Base-by-base conservation (phyloP, 1,284 basidiomycete species). In the Phlebopus sp. region DNA sequence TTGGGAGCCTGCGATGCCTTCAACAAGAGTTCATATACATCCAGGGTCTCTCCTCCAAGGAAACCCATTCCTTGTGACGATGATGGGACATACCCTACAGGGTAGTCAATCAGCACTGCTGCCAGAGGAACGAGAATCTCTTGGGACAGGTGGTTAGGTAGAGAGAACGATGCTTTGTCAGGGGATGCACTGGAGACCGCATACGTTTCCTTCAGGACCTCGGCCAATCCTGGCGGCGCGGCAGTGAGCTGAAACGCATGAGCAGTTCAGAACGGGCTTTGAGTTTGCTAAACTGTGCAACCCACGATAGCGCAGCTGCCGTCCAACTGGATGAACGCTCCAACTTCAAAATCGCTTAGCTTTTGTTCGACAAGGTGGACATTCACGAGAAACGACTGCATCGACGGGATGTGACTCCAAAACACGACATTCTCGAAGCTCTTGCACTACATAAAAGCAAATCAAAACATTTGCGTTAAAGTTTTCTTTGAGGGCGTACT, bases 51-150 rank as follows among this genome's bases (percentile, higher is more conserved):
- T 19, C 69, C 62, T 34, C 60, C 59, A 18, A 82, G 66, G 56
- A 76, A 78, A 6, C 62, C 52, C 1, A 60, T 67, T 32, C 65
- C 60, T 2, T 59, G 53, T 2, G 60, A 39, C 14, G 61, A 60
- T 6, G 54, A 47, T n/a, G 79, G 79, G 19, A 74, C 60, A 50
- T 82, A 82, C 14, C 77, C 79, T 6, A 81, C 69, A 8, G 77
- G 75, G 49, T 82, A 84, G 54, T 81, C 81, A 31, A 83, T 71
- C 18, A 82, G 58, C 25, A 79, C 53, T 3, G 73, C 81, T 8
- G 79, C 77, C 2, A 84, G 64, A 29, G 79, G 74, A 34, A 82
- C 60, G 13, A 71, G 57, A 31, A 47, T 40, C 25, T 57, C 52
- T 43, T 55, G 44, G 2, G 66, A 50, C 25, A 68, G 44, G 10